Base-by-base conservation (phyloP, 257 asterid species). In the Cruciata laevipes region DNA sequence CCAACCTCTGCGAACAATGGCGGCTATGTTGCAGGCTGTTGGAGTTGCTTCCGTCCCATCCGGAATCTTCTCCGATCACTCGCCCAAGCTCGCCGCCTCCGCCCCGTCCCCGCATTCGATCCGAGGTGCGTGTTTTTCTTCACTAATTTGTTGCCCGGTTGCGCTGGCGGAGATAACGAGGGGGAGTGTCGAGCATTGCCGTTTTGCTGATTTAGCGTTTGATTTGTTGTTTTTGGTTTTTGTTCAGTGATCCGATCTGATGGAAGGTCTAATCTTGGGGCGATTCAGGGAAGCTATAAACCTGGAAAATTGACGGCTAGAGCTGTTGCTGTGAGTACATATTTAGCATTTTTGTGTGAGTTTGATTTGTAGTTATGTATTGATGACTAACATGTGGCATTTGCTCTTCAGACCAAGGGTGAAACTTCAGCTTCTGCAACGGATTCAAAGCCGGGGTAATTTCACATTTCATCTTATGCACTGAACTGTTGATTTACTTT, bases 391-490 rank as follows among this genome's bases (percentile, higher is more conserved):
- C 61, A 64, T 55, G 40, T 72, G 20, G 7, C 47, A 59, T 53
- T 53, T 53, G 60, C 10, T 56, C 69, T 67, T 73, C 79, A 86
- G 92, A 72, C 89, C 58, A 77, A 80, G 76, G 69, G 84, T 20
- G 86, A 77, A 53, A 83, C 33, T 73, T 63, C 85, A 70, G 73
- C 73, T 27, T 32, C 85, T 24, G 60, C 83, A 16, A 75, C 85
- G 56, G 83, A 84, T 65, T 75, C 87, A 1, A 87, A 87, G 68
- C 73, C 95, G 24, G 95, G 91, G 91, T 87, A 76, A 58, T 21
- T 33, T 35, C 53, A 6, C 5, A 24, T 7, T 37, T 47, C 57
- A n/a, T n/a, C n/a, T n/a, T n/a, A n/a, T 38, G 55, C 68, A 17
- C 33, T 14, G 35, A 32, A 20, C 59, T 35, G 64, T 72, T 30